Base-by-base conservation (phyloP, 805 yeast genomes). In the Naumovozyma baii region DNA sequence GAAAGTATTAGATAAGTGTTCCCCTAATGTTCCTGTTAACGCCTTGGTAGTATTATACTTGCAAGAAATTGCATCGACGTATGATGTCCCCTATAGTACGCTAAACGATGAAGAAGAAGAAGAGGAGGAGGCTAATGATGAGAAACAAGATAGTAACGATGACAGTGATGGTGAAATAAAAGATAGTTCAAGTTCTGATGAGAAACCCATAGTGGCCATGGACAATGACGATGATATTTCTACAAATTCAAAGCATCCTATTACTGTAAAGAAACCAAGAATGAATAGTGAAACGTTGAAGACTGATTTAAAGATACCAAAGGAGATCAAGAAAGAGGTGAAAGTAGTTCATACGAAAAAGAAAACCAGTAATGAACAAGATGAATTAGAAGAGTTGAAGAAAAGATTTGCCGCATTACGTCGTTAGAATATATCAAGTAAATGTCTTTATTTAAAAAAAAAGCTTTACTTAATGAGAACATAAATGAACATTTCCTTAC, bases 321-420 rank as follows among this genome's bases (percentile, higher is more conserved):
- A 62, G 36, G 70, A 66, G 7, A 59, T 69, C 1, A 55, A 60
- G 31, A 59, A 64, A 22, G 63, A 61, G 32, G 66, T 67, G 26
- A 52, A 56, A 35, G 44, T 55, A 3, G 43, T 52, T 15, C 55
- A 47, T 36, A 45, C 47, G 18, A 54, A 53, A 33, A 49, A 47
- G 25, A 39, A 40, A 10, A 41, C 33, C 7, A 54, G 57, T 29
- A 48, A 49, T 18, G 59, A 55, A 26, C 65, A 59, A 22, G 63
- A 68, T 38, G 86, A 80, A 40, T 61, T 82, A 36, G 88, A 80
- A 49, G 80, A 73, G 4, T 60, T 83, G 39, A 73, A 74, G 52
- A 80, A 76, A 41, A 64, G 94, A 39, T 83, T 83, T 61, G 90
- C 80, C n/a, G 88, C 88, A 2, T 64, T 87, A 46, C 83, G 78